phyloP scores from a whole-genome alignment of 2,329 filamentous ascomycete species.

The Lasiodiplodia theobromae region DNA sequence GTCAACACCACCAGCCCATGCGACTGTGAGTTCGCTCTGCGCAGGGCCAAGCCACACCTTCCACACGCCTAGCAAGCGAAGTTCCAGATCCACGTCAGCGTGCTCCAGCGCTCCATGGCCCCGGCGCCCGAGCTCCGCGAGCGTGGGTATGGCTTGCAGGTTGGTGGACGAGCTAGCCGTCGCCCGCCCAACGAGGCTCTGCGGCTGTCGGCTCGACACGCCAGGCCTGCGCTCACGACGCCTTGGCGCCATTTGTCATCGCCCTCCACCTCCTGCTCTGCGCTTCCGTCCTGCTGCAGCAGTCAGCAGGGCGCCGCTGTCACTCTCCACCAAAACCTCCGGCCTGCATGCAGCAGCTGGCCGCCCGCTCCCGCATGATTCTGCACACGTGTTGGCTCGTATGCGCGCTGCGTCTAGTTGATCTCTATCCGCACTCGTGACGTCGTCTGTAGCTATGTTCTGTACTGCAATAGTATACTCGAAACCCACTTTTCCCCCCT shows the following conservation, averaged over 20 bases:
- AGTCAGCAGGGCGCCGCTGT: background rate
- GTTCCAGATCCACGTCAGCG: constrained; percentile 31
- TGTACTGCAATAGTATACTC: constrained; percentile 12
- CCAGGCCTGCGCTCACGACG: background rate
- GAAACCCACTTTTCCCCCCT: constrained; percentile 14
- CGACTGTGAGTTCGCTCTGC: constrained; percentile 1
- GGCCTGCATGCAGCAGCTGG: constrained; percentile 13
- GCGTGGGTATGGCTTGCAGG: constrained; percentile 27
- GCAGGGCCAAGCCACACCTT: constrained; percentile 27
- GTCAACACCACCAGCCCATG: constrained; percentile 15
- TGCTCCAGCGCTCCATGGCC: constrained; percentile 23
- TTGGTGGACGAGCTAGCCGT: constrained; percentile 18
- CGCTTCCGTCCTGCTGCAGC: background rate
- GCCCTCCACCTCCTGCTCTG: background rate
- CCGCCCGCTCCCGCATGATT: constrained; percentile 5
- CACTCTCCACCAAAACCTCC: background rate
- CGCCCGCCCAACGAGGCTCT: constrained; percentile 20
- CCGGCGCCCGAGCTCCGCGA: constrained; percentile 6
- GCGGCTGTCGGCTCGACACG: constrained; percentile 26
- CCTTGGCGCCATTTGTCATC: background rate
- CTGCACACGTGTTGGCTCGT: constrained; percentile 11
- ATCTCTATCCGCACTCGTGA: constrained; percentile 8
- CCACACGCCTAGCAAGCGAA: constrained; percentile 25
- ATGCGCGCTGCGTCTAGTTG: background rate
- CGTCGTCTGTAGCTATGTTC: constrained; percentile 8